Evolutionary conservation across 2,329 filamentous ascomycete species (phyloP), one percentile per base, ranked within the genome.

Genomic region (Alternaria sp.): DNA sequence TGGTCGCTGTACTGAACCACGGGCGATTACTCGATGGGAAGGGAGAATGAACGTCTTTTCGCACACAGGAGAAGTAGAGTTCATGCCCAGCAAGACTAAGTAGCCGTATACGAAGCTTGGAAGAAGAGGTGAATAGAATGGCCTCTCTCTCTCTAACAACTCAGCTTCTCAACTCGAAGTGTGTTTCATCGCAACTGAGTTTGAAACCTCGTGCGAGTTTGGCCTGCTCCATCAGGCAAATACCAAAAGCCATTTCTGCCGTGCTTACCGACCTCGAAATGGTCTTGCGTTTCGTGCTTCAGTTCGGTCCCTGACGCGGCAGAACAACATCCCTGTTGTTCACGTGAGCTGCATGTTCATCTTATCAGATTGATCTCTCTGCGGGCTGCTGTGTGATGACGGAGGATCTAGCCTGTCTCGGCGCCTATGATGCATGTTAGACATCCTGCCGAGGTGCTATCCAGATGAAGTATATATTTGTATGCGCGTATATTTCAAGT

Each of bases 361-460:
- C 70, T 73, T 71, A 74, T 74, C 69, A 67, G 71, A 66, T 65
- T 43, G 57, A 49, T 50, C 38, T 53, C 16, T 6, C 7, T 28
- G 12, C 18, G 25, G 12, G 20, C n/a, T 45, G 45, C 14, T n/a
- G 50, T n/a, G 50, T 48, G 9, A 4, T 10, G n/a, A 48, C 64
- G 62, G 66, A 64, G 57, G 63, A 71, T 69, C 67, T 71, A 68
- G 65, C 67, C 53, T 32, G 28, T 49, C 57, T 56, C 9, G 57
- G 54, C 51, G 62, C 51, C 54, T 16, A 36, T 34, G 58, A 61
- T 61, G 58, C 58, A 36, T 40, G 32, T 11, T 16, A n/a, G 32
- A 48, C 44, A 20, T 48, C 1, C 28, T 14, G 20, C 20, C 3
- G 5, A 38, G 22, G 32, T 22, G 10, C 28, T 27, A 6, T 43